These are phyloP conservation scores for Chrysanthemum seticuspe DNA, from an alignment of 129 eudicot species.

Conservation along the genomic window DNA sequence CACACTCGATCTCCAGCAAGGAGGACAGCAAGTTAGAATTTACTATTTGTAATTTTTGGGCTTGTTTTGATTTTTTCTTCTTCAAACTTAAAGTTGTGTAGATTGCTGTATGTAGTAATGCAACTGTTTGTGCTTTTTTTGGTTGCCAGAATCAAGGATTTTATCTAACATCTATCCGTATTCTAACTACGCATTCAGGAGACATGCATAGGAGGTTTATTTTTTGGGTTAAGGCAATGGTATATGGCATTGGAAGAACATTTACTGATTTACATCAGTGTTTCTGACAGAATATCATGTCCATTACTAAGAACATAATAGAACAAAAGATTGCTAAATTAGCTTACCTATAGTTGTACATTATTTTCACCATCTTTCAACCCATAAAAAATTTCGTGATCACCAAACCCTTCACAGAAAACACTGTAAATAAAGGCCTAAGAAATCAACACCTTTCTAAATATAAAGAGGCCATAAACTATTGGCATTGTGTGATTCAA, in stretches of 20 bases:
- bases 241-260: not conserved
- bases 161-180: too few relatives aligned
- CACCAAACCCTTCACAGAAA: conserved; percentile 73
- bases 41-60: too few relatives aligned
- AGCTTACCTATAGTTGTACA: conserved; percentile 34
- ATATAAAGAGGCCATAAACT: not conserved
- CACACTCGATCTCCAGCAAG: too few relatives aligned
- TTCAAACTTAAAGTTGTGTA: too few relatives aligned
- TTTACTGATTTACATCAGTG: conserved; percentile 1
- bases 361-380: conserved; percentile 53
- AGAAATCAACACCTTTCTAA: not conserved
- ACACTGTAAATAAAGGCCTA: conserved; percentile 16
- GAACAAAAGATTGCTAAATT: conserved; percentile 6
- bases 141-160: too few relatives aligned
- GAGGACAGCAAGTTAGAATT: too few relatives aligned
- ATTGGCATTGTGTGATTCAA: too few relatives aligned
- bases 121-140: too few relatives aligned
- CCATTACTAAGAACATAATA: conserved; percentile 10
- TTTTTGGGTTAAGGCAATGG: not conserved
- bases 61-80: too few relatives aligned
- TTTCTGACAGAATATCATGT: too few relatives aligned
- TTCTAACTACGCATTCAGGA: conserved; percentile 12
- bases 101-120: too few relatives aligned
- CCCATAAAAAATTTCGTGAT: conserved; percentile 72
- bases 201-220: not conserved